Evolutionary conservation across 495 filamentous ascomycete genomes (phyloP).

Genomic region (Xeromyces bisporus): DNA sequence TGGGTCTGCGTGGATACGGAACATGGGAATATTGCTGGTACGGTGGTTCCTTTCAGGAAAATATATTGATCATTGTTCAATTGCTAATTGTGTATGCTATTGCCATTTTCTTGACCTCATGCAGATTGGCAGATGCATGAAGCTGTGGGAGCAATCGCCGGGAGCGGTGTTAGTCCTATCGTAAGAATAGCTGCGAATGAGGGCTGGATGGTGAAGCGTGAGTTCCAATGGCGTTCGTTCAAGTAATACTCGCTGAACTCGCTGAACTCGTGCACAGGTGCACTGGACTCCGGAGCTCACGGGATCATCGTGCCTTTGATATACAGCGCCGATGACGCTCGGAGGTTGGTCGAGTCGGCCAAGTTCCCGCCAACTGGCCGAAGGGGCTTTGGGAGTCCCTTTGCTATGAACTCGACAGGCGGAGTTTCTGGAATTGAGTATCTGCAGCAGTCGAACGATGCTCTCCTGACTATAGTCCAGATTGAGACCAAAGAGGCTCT

Average conservation of each 20-base stretch:
- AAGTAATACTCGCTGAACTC: no score
- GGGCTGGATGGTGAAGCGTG: constrained; percentile 55
- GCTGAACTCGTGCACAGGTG: constrained; percentile 23
- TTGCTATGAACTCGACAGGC: constrained; percentile 8
- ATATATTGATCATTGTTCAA: no score
- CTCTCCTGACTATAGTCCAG: constrained; percentile 59
- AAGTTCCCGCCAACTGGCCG: constrained; percentile 16
- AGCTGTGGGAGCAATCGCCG: constrained; percentile 53
- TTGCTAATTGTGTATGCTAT: no score
- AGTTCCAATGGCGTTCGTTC: no score
- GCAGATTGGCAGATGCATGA: constrained; percentile 64
- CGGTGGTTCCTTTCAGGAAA: constrained; percentile 2
- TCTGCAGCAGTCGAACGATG: constrained; percentile 55
- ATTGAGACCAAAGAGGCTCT: constrained; percentile 67
- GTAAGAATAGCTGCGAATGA: constrained; percentile 48
- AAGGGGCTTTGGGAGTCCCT: constrained; percentile 12
- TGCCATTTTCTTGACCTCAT: constrained; percentile 44
- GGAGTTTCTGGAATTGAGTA: constrained; percentile 25
- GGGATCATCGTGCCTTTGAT: constrained; percentile 46
- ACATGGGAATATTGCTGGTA: constrained; percentile 66
- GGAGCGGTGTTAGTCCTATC: constrained; percentile 47
- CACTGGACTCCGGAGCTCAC: constrained; percentile 41
- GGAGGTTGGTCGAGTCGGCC: constrained; percentile 37
- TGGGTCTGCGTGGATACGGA: constrained; percentile 66
- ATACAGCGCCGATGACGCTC: constrained; percentile 49